A percentile compares a stretch with the other conserved stretches of the same genome.
These are phyloP conservation scores for Aristolochia californica DNA, from an alignment of 164 flowering plant species.

Conservation along the genomic window DNA sequence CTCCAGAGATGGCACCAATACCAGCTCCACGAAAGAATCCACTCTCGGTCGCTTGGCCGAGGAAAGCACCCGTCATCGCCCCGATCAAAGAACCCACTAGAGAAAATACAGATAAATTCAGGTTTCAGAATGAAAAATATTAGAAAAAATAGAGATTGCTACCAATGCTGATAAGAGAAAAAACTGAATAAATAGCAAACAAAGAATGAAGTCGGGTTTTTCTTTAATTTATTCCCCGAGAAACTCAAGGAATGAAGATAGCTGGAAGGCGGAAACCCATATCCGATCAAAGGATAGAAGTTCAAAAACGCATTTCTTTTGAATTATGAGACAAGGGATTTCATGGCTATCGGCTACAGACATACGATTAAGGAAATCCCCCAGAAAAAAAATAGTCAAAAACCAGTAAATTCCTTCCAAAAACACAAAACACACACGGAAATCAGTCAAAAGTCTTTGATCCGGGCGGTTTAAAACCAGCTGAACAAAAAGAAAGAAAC, in stretches of 20 bases:
- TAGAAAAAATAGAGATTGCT: background rate
- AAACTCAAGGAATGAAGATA: too few species aligned
- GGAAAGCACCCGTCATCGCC: conserved; percentile 81
- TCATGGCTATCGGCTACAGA: too few species aligned
- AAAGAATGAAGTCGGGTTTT: background rate
- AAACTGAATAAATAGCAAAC: background rate
- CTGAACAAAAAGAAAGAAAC: background rate
- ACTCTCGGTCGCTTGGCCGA: conserved; percentile 87
- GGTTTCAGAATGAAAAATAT: background rate
- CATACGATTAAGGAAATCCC: too few species aligned
- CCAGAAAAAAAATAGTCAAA: too few species aligned
- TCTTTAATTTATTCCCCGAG: background rate
- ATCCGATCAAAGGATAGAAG: too few species aligned
- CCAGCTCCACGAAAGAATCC: conserved; percentile 84
- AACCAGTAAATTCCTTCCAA: too few species aligned
- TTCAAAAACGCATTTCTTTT: too few species aligned
- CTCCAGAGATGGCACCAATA: conserved; percentile 89
- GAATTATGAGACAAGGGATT: too few species aligned
- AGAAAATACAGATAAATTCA: background rate
- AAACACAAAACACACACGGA: background rate
- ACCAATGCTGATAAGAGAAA: background rate
- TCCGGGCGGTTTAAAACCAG: too few species aligned
- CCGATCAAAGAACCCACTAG: conserved; percentile 79
- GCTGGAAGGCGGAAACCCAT: too few species aligned
- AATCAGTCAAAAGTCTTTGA: background rate